These are phyloP conservation scores for Aspergillus ustus DNA, from an alignment of 2,329 filamentous ascomycete species.

Conservation along the genomic window DNA sequence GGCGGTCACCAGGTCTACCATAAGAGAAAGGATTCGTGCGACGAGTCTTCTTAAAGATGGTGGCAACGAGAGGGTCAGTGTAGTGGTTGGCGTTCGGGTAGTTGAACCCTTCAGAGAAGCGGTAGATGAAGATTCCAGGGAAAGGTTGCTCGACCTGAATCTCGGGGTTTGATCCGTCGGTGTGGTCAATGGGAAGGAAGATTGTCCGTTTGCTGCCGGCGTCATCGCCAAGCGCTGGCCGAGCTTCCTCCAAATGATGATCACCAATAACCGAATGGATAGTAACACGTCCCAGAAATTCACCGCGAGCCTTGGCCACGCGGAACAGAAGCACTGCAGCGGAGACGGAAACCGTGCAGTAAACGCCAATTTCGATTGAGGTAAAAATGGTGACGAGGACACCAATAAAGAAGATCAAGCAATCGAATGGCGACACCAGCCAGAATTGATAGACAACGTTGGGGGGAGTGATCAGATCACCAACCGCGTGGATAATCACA, in stretches of 20 bases:
- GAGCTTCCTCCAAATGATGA: slow-evolving; percentile 67
- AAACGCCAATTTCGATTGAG: slow-evolving; percentile 90
- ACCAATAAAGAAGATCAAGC: slow-evolving; percentile 89
- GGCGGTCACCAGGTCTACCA: slow-evolving; percentile 72
- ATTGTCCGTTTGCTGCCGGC: slow-evolving; percentile 65
- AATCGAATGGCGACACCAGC: slow-evolving; percentile 87
- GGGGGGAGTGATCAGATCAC: slow-evolving; percentile 87
- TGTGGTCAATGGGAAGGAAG: slow-evolving; percentile 83
- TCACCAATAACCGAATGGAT: slow-evolving; percentile 85
- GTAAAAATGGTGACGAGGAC: slow-evolving; percentile 88
- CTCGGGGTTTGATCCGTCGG: slow-evolving; percentile 88
- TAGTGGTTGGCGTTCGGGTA: slow-evolving; percentile 93
- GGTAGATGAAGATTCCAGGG: slow-evolving; percentile 93
- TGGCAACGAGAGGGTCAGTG: slow-evolving; percentile 74
- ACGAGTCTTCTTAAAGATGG: slow-evolving; percentile 72
- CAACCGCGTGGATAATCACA: slow-evolving; percentile 95
- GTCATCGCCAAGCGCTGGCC: slow-evolving; percentile 43
- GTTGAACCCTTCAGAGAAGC: slow-evolving; percentile 93
- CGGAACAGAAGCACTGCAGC: slow-evolving; percentile 80
- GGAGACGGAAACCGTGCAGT: slow-evolving; percentile 79
- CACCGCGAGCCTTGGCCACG: slow-evolving; percentile 78
- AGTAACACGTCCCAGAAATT: slow-evolving; percentile 80
- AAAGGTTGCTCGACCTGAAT: slow-evolving; percentile 80
- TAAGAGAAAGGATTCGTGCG: slow-evolving; percentile 75
- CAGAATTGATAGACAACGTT: slow-evolving; percentile 95